These are phyloP conservation scores for Dothideomycetes sp. DNA, from an alignment of 2,329 filamentous ascomycete genomes.

Conservation along the genomic window DNA sequence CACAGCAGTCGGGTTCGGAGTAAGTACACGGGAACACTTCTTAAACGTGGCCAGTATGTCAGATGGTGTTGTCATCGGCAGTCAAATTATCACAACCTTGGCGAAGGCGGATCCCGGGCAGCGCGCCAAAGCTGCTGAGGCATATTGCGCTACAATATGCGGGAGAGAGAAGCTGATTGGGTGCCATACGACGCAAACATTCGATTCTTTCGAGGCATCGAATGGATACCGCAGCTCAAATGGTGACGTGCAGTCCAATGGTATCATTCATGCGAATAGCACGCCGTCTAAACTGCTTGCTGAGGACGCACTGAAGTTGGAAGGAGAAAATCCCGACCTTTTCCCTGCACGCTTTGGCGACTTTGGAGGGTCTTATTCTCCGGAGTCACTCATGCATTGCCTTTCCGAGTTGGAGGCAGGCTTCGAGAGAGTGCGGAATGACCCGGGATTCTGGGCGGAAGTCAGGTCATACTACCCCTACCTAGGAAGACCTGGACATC, in stretches of 20 bases:
- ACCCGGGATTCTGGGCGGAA: constrained; percentile 92
- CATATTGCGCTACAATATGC: constrained; percentile 71
- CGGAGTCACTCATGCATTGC: constrained; percentile 96
- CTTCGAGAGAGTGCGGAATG: constrained; percentile 77
- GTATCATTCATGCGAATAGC: constrained; percentile 56
- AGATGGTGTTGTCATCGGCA: constrained; percentile 93
- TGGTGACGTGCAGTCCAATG: no score
- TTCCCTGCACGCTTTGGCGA: constrained; percentile 85
- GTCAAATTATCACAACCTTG: constrained; percentile 81
- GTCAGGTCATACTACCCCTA: constrained; percentile 92
- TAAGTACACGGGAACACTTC: constrained; percentile 93
- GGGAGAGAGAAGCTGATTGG: constrained; percentile 31
- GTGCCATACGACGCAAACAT: constrained; percentile 51
- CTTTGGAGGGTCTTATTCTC: constrained; percentile 95
- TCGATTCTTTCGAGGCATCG: no score
- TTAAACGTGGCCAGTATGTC: constrained; percentile 70
- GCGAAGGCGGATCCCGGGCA: constrained; percentile 55
- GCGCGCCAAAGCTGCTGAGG: constrained; percentile 62
- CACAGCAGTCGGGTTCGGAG: constrained; percentile 87
- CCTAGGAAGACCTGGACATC: constrained; percentile 87
- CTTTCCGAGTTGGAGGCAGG: constrained; percentile 80
- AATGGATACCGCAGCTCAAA: no score
- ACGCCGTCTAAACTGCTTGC: constrained; percentile 49
- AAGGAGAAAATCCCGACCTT: constrained; percentile 42
- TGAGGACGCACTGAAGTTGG: constrained; percentile 60